These are phyloP conservation scores for Triticum urartu DNA, from an alignment of 176 grass and related monocot species.

Conservation along the genomic window DNA sequence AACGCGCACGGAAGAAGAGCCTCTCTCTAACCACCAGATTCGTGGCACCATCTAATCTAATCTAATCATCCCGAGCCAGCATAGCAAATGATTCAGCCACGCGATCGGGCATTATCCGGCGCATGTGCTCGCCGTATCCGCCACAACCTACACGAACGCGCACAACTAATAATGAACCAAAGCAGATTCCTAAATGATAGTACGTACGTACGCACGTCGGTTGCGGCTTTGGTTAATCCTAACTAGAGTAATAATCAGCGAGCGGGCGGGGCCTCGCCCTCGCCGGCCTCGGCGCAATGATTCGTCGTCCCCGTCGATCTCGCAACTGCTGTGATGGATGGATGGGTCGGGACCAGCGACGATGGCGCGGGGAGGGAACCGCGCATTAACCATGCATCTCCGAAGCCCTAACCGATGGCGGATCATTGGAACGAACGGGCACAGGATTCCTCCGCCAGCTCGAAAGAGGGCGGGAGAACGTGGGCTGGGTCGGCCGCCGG, in stretches of 20 bases:
- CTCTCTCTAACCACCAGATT: neutral
- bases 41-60: too few relatives aligned
- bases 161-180: too few relatives aligned
- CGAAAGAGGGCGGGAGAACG: conserved; percentile 47
- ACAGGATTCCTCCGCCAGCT: conserved; percentile 47
- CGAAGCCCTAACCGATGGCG: neutral
- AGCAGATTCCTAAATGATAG: conserved; percentile 24
- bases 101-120: neutral
- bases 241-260: too few relatives aligned
- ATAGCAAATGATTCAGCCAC: neutral
- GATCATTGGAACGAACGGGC: neutral
- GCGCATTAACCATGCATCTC: conserved; percentile 12
- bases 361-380: neutral
- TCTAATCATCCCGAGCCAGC: neutral
- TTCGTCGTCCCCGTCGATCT: neutral
- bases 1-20: neutral
- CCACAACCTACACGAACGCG: neutral
- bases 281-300: conserved; percentile 1
- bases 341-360: neutral
- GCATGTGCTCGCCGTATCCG: conserved; percentile 43
- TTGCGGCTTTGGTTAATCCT: neutral
- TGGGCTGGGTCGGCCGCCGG: conserved; percentile 18
- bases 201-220: conserved; percentile 37
- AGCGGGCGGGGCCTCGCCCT: neutral
- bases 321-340: conserved; percentile 29